Base-by-base conservation (phyloP, 163 green algal genomes). In the Chlamydomonas reinhardtii region DNA sequence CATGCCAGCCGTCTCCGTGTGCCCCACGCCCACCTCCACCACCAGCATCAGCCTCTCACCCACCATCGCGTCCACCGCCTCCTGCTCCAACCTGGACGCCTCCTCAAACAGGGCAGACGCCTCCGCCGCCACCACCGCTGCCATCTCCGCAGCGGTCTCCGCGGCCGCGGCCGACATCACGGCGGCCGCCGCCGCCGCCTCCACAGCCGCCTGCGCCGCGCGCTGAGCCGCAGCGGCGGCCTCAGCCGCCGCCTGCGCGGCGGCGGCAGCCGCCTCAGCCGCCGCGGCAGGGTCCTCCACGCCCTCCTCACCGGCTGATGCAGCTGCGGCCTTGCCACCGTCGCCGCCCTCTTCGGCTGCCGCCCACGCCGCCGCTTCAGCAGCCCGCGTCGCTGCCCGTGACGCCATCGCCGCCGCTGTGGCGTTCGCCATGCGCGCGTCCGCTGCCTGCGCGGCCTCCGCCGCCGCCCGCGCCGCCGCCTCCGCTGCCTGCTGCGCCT, bases 1-100 rank as follows among this genome's bases (percentile, higher is more conserved):
- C 78, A 90, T 87, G 22, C 48, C 62, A 2, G 24, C 56, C 73
- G 73, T 84, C 64, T 90, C 85, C 54, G 32, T 61, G n/a, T 90
- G 85, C 17, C 72, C 85, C 27, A 87, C 85, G 5, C 85, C 85
- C 17, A 37, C 22, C 22, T 86, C 85, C 14, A 86, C 62, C 22
- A 86, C 25, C 22, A 79, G 48, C 24, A 35, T 17, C 29, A 85
- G 35, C 39, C 37, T 48, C 0, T 39, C 56, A 0, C 34, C 71
- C 59, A 89, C 54, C n/a, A 85, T 24, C 2, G 74, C 59, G 1
- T 34, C 61, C 17, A 85, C 74, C 0, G 66, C 83, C 48, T 25
- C 27, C 70, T 15, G 20, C 81, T 81, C 70, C 29, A 17, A n/a
- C 24, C 62, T 48, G 34, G 37, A 39, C 24, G 56, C 37, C 32